Evolutionary conservation across 2,329 filamentous ascomycete species (phyloP), one percentile per base, ranked within the genome.

Genomic region (Tympanopsis confertula): DNA sequence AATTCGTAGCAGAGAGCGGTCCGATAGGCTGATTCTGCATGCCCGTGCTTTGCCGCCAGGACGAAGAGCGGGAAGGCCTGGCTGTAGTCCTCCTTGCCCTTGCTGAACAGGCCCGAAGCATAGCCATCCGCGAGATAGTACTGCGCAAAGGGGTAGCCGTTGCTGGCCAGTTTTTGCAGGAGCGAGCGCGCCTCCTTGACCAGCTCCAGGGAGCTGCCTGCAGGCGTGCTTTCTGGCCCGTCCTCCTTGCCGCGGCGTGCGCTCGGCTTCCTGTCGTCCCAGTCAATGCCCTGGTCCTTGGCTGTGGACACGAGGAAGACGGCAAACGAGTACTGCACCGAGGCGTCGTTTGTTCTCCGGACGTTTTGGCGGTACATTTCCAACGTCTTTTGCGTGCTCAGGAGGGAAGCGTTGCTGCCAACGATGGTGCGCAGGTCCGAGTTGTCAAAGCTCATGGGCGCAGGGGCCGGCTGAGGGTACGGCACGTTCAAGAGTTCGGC

Each of bases 1-100:
- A 95, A 96, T 58, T 98, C 91, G 62, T 96, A 96, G 64, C 88
- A 95, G 39, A 98, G 69, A n/a, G 84, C 91, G 38, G 89, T 82
- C 39, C 91, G 83, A 60, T 95, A 98, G 24, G 82, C 88, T 40
- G 91, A 91, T 64, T 98, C 91, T 35, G 93, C 87, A 57, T 98
- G 91, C 20, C 91, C 91, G 61, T 95, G 91, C 63, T 96, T 98
- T 50, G 86, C 89, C 5, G 91, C 91, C 13, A 91, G 76, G 26
- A 94, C 72, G 54, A 98, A 98, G 20, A 96, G 75, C 5, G 86
- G 83, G 53, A 96, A 96, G 0, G 91, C 88, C 29, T 84, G 80
- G 53, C 88, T 86, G 54, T 93, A 82, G 55, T 98, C 91, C 50
- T 86, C 79, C 54, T 89, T 93, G 43, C 86, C 86, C 58, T 95